A percentile compares a stretch with the other conserved stretches of the same genome.
Evolutionary conservation across 495 filamentous ascomycete species (phyloP).

Genomic region (Xylaria flabelliformis): DNA sequence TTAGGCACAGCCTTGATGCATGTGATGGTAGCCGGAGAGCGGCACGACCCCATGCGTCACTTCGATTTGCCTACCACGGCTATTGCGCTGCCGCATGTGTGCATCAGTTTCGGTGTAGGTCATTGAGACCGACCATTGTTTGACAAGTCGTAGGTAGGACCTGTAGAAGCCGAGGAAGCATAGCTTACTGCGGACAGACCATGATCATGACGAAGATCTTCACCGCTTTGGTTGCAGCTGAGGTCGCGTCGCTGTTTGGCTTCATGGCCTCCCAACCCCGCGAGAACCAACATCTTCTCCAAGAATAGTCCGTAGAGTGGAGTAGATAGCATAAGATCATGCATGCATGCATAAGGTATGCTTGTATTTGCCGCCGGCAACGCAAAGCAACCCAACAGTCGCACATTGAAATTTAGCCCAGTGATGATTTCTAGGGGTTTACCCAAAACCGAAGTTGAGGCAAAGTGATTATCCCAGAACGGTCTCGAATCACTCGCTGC

Average conservation of each 20-base stretch:
- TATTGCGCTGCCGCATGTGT: slow-evolving; percentile 4
- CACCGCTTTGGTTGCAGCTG: slow-evolving; percentile 6
- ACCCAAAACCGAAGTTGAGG: neutral
- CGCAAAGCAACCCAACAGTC: slow-evolving; percentile 5
- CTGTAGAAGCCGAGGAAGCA: neutral
- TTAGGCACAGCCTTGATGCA: neutral
- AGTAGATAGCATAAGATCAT: neutral
- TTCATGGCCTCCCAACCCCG: neutral
- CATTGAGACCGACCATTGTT: neutral
- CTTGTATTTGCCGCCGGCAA: slow-evolving; percentile 22
- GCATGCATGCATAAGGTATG: neutral
- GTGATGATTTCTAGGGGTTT: neutral
- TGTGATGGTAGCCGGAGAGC: neutral
- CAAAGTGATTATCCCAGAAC: neutral
- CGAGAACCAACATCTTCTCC: neutral
- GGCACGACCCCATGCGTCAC: neutral
- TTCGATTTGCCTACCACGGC: neutral
- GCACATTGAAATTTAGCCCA: neutral
- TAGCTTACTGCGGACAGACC: neutral
- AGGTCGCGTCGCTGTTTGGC: neutral
- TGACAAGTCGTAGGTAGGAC: neutral
- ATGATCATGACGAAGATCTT: slow-evolving; percentile 12
- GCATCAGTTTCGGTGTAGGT: neutral
- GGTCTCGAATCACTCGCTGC: neutral
- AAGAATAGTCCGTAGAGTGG: neutral